Base-by-base conservation (phyloP, 768 basidiomycete genomes). In the Rhodotorula toruloides region DNA sequence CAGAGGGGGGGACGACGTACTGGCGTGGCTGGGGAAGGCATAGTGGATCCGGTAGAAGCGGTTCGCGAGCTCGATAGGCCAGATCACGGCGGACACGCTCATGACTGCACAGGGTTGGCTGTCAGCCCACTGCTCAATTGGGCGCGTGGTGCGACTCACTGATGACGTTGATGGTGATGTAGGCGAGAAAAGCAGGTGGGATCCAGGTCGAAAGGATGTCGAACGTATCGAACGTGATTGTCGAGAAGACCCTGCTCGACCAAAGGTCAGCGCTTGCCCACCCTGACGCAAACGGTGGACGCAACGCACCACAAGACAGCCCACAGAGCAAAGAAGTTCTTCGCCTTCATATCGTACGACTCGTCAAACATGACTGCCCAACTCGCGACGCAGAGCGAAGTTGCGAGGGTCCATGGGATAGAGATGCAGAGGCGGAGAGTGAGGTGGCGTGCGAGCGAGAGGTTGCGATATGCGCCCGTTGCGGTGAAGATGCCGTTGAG, bases 261-360 rank as follows among this genome's bases (percentile, higher is more conserved):
- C 22, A 16, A 17, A 17, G 17, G 43, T 25, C 9, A 29, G 27
- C 22, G 22, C 25, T 16, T 42, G 3, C 25, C 4, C 14, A 29
- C 42, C 31, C 25, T n/a, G 32, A 27, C 37, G 4, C 2, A 8
- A n/a, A 13, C n/a, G 42, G 10, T 36, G 21, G 19, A n/a, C 3
- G 17, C 3, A 29, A 57, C 60, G 59, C 42, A 67, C 61, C 61
- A 68, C 3, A n/a, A 10, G 47, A 68, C 27, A 2, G 54, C 58
- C 56, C 58, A 58, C 27, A 63, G 42, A 0, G 62, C 67, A 43
- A 68, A 60, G 34, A 63, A 63, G 43, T 60, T 63, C 54, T 63
- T 68, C 0, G 43, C 44, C 32, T 29, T 16, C 48, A 68, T 31
- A 22, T 10, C 8, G 49, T 50, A 68, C 17, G 27, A n/a, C n/a